phyloP scores from a whole-genome alignment of 805 yeast genomes.

The Saccharomycopsis capsularis region DNA sequence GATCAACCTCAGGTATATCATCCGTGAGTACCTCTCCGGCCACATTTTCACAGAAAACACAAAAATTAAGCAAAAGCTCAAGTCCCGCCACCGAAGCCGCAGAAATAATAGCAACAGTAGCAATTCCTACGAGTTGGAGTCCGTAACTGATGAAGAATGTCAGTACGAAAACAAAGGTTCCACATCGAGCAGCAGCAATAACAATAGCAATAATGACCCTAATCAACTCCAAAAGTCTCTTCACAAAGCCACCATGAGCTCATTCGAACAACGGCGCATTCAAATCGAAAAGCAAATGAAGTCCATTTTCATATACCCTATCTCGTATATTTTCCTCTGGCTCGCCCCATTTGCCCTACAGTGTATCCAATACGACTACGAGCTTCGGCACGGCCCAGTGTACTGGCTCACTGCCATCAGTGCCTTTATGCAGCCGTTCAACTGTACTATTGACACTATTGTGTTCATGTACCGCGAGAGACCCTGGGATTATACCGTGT shows the following conservation, averaged over 20 bases:
- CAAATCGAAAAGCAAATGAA: conserved; percentile 72
- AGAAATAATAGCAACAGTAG: background rate
- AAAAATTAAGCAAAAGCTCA: background rate
- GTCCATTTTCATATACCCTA: conserved; percentile 75
- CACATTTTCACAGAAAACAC: background rate
- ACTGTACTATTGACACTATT: conserved; percentile 67
- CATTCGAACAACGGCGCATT: conserved; percentile 55
- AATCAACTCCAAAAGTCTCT: conserved; percentile 32
- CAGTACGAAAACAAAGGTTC: background rate
- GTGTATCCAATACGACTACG: conserved; percentile 46
- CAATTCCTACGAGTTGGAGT: conserved; percentile 1
- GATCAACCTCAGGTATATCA: conserved; percentile 22
- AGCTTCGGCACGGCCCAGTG: conserved; percentile 41
- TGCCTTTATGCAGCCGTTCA: conserved; percentile 75
- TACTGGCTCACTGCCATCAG: conserved; percentile 60
- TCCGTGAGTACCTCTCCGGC: conserved; percentile 25
- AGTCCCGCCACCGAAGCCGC: background rate
- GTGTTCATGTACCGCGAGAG: conserved; percentile 73
- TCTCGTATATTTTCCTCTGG: conserved; percentile 78
- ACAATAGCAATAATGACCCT: conserved; percentile 11
- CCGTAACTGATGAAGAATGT: conserved; percentile 8
- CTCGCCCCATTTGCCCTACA: conserved; percentile 67
- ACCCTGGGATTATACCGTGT: conserved; percentile 57
- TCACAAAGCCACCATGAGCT: conserved; percentile 53
- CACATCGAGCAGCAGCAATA: background rate